Conservation (phyloP, 495 filamentous ascomycete species). For the Neurospora sp. region DNA sequence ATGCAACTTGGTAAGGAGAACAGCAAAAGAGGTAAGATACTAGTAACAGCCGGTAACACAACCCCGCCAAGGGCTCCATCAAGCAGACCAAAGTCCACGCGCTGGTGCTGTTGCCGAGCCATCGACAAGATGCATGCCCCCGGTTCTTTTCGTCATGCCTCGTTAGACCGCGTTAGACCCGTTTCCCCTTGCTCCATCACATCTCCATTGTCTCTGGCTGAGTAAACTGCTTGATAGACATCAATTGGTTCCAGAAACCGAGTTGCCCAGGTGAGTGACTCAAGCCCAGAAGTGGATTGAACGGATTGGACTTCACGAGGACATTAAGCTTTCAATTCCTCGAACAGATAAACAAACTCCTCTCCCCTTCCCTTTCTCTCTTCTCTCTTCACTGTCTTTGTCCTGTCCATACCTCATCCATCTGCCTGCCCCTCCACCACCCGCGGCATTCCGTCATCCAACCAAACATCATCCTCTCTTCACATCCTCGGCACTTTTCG, state of each 20-base stretch:
- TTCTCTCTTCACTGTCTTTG: neutral
- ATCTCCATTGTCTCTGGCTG: neutral
- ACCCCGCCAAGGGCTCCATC: neutral
- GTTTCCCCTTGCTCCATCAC: neutral
- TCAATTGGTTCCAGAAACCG: neutral
- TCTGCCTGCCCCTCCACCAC: neutral
- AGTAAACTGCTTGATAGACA: neutral
- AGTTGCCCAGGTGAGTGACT: neutral
- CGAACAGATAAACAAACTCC: neutral
- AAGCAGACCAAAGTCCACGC: neutral
- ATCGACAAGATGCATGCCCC: neutral
- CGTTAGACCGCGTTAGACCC: neutral
- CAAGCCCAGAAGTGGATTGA: neutral
- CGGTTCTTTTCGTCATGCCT: constrained; percentile 2
- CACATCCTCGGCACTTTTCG: constrained; percentile 5
- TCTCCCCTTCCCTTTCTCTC: neutral
- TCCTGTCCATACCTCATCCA: neutral
- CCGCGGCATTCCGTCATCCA: neutral
- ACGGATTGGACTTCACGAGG: neutral
- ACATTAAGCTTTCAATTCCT: neutral
- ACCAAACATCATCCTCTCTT: constrained; percentile 3
- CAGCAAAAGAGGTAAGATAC: neutral
- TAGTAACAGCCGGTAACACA: neutral
- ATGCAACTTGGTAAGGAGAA: neutral
- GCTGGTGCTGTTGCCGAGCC: neutral